A percentile compares a stretch with the other conserved stretches of the same genome.
phyloP scores from a whole-genome alignment of 2,329 filamentous ascomycete genomes.

The Fusarium pseudograminearum region DNA sequence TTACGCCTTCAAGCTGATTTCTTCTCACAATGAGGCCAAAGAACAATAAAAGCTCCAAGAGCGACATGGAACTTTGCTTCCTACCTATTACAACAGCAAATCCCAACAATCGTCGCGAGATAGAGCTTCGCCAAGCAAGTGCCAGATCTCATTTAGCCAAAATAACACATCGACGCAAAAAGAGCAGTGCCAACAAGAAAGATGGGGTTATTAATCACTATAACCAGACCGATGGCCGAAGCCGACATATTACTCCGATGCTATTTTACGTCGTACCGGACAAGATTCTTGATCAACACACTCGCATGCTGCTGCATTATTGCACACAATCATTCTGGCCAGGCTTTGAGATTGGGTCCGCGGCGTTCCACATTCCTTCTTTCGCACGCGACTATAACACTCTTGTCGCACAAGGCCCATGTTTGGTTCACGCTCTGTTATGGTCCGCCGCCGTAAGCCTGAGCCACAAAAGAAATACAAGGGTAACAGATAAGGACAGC shows the following conservation, averaged over 20 bases:
- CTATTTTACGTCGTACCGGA: not conserved
- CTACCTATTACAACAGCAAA: not conserved
- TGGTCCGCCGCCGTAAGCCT: conserved; percentile 18
- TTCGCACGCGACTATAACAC: conserved; percentile 15
- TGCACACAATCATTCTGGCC: conserved; percentile 24
- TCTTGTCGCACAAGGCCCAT: conserved; percentile 10
- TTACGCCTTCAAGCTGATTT: rapidly evolving
- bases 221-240: too few relatives aligned
- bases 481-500: not conserved
- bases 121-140: conserved; percentile 18
- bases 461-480: not conserved
- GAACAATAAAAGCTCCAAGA: rapidly evolving
- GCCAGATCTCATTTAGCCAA: conserved; percentile 16
- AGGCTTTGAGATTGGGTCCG: conserved; percentile 5
- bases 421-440: conserved; percentile 4
- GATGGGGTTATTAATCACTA: rapidly evolving
- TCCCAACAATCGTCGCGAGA: not conserved
- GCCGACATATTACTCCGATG: not conserved
- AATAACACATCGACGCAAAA: not conserved
- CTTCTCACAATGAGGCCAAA: rapidly evolving
- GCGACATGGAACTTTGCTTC: not conserved
- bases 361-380: conserved; percentile 9
- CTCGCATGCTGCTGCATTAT: conserved; percentile 14
- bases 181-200: too few relatives aligned
- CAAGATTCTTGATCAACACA: conserved; percentile 1